A percentile compares a stretch with the other conserved stretches of the same genome.
phyloP scores from a whole-genome alignment of 2,329 filamentous ascomycete genomes.

The Cladosporium sp. region DNA sequence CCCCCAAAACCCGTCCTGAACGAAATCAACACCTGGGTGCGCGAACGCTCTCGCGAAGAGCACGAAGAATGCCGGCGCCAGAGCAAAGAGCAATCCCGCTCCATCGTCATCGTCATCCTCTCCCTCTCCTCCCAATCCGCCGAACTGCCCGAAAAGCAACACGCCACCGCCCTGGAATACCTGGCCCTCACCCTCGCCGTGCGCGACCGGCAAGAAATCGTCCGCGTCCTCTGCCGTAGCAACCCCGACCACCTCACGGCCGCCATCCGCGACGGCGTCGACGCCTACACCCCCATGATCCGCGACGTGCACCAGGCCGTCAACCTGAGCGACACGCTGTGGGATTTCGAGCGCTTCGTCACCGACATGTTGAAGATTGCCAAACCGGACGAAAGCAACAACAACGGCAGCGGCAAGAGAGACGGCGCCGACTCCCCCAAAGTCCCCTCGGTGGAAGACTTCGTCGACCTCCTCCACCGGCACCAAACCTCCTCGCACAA shows the following conservation, averaged over 20 bases:
- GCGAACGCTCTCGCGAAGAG: conserved; percentile 45
- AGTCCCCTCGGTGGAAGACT: conserved; percentile 65
- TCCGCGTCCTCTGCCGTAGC: conserved; percentile 61
- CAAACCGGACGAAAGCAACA: conserved; percentile 24
- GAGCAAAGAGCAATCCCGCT: conserved; percentile 52
- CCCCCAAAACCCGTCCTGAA: conserved; percentile 59
- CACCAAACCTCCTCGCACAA: conserved; percentile 62
- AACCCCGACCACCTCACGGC: conserved; percentile 71
- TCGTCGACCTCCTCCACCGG: conserved; percentile 60
- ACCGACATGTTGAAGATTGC: conserved; percentile 63
- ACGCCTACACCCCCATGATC: conserved; percentile 71
- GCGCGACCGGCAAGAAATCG: conserved; percentile 69
- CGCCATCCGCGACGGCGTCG: conserved; percentile 59
- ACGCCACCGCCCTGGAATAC: conserved; percentile 64
- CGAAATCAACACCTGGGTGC: conserved; percentile 56
- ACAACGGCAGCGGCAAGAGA: conserved; percentile 18
- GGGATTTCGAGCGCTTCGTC: conserved; percentile 64
- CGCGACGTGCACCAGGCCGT: conserved; percentile 66
- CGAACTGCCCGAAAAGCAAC: conserved; percentile 56
- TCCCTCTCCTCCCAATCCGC: conserved; percentile 44
- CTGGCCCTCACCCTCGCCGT: conserved; percentile 67
- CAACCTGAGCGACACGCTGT: conserved; percentile 65
- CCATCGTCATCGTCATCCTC: conserved; percentile 66
- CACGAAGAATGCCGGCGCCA: conserved; percentile 57
- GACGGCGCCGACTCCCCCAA: conserved; percentile 29